A percentile compares a stretch with the other conserved stretches of the same genome.
phyloP scores from a whole-genome alignment of 139 green algal species.

The Marvania coccoides region DNA sequence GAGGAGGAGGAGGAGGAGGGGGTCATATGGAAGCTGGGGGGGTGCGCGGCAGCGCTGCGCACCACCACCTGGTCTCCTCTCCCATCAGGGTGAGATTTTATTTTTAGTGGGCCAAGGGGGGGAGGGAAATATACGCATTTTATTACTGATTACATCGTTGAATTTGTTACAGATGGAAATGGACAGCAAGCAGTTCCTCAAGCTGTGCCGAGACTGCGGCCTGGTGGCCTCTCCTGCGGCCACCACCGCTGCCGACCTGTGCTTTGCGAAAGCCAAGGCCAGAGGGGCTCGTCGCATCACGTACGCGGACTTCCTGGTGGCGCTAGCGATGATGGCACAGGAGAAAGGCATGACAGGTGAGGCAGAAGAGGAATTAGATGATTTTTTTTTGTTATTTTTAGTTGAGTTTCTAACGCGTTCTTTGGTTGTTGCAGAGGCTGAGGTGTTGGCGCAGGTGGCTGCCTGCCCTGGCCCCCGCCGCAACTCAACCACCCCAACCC shows the following conservation, averaged over 20 bases:
- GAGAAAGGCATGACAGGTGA: neutral
- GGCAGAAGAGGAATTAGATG: too few species aligned
- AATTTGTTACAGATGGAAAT: slow-evolving; percentile 10
- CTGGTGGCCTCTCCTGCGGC: neutral
- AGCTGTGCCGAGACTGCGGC: neutral
- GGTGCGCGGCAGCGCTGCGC: too few species aligned
- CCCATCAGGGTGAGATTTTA: too few species aligned
- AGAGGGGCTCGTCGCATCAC: neutral
- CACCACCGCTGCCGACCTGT: neutral
- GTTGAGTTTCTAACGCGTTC: too few species aligned
- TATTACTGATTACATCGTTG: too few species aligned
- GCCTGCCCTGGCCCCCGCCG: neutral
- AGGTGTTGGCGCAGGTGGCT: neutral
- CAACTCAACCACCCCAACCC: neutral
- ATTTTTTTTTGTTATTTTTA: too few species aligned
- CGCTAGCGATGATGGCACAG: neutral
- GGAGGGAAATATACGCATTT: too few species aligned
- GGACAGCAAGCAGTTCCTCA: slow-evolving; percentile 5
- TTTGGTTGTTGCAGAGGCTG: neutral
- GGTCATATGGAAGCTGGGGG: too few species aligned
- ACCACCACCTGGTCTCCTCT: too few species aligned
- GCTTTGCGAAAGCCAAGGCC: neutral
- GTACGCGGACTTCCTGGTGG: slow-evolving; percentile 8
- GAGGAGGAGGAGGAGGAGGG: too few species aligned
- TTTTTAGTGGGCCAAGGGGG: too few species aligned